Conservation (phyloP, 2,329 filamentous ascomycete species). For the Aspergillus pseudoviridinutans region DNA sequence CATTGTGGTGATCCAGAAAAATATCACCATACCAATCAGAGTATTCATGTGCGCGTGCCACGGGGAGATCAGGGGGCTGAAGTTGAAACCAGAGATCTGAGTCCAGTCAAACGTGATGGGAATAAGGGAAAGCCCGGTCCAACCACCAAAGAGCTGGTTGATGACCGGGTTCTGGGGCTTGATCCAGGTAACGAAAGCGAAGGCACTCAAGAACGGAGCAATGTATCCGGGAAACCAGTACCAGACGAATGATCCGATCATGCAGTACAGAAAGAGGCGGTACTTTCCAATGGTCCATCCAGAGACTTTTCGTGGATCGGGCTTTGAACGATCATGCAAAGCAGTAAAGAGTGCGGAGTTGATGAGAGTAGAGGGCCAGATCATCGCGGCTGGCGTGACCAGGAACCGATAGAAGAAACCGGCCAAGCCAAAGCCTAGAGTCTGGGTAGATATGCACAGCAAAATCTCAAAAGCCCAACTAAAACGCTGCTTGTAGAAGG, state of each 20-base stretch:
- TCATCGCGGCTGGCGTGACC: constrained; percentile 59
- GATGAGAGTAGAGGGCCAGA: constrained; percentile 67
- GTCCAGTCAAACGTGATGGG: constrained; percentile 77
- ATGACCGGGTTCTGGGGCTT: constrained; percentile 63
- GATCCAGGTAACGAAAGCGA: constrained; percentile 70
- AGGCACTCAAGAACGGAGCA: constrained; percentile 65
- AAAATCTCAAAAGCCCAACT: constrained; percentile 64
- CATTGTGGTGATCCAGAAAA: constrained; percentile 59
- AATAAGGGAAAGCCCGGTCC: constrained; percentile 62
- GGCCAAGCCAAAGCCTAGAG: constrained; percentile 65
- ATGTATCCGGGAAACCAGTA: constrained; percentile 68
- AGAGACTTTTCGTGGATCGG: constrained; percentile 53
- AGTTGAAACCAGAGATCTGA: constrained; percentile 64
- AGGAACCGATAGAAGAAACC: constrained; percentile 64
- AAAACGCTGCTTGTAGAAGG: constrained; percentile 69
- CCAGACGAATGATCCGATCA: constrained; percentile 57
- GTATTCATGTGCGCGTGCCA: constrained; percentile 74
- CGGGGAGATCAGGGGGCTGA: constrained; percentile 65
- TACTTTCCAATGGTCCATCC: constrained; percentile 66
- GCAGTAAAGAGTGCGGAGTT: constrained; percentile 66
- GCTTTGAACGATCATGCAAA: constrained; percentile 62
- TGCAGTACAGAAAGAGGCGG: constrained; percentile 59
- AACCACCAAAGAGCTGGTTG: constrained; percentile 70
- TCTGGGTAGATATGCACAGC: constrained; percentile 65
- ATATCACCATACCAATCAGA: constrained; percentile 61